phyloP scores from a whole-genome alignment of 441 rosid species.

The Adansonia gregorii region DNA sequence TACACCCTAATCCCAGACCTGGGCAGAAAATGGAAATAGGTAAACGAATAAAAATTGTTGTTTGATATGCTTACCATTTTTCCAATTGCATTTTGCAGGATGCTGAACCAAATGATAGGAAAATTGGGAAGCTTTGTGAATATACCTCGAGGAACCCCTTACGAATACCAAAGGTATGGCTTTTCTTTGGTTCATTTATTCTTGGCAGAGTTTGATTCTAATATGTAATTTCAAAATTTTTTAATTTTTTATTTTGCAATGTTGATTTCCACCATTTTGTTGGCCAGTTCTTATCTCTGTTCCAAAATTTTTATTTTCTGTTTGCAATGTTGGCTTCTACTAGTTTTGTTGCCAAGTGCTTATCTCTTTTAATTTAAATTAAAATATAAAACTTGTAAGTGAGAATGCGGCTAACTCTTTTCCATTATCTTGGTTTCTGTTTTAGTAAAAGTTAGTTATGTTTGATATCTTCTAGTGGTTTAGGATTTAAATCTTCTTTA shows the following conservation, averaged over 20 bases:
- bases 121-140: conserved; percentile 94
- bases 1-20: background rate
- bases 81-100: conserved; percentile 53
- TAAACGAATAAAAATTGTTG: background rate
- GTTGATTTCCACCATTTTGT: conserved; percentile 24
- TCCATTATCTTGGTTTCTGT: background rate
- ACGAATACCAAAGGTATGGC: conserved; percentile 84
- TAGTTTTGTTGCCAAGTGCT: conserved; percentile 5
- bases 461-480: conserved; percentile 6
- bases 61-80: conserved; percentile 20
- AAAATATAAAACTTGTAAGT: background rate
- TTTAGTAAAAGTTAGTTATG: conserved; percentile 10
- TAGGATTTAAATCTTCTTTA: conserved; percentile 14
- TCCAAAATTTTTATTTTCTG: background rate
- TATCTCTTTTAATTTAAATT: conserved; percentile 17
- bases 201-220: conserved; percentile 2
- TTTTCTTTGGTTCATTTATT: conserved; percentile 23
- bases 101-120: conserved; percentile 83
- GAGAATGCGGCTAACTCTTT: background rate
- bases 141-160: conserved; percentile 88
- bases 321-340: conserved; percentile 30
- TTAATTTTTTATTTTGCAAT: conserved; percentile 10
- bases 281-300: background rate
- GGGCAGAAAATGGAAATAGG: background rate
- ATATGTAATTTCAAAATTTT: background rate